Percentiles rank a stretch among this genome's conserved stretches.
Conservation (phyloP, 2,329 filamentous ascomycete genomes). For the Trichoderma pleuroti region DNA sequence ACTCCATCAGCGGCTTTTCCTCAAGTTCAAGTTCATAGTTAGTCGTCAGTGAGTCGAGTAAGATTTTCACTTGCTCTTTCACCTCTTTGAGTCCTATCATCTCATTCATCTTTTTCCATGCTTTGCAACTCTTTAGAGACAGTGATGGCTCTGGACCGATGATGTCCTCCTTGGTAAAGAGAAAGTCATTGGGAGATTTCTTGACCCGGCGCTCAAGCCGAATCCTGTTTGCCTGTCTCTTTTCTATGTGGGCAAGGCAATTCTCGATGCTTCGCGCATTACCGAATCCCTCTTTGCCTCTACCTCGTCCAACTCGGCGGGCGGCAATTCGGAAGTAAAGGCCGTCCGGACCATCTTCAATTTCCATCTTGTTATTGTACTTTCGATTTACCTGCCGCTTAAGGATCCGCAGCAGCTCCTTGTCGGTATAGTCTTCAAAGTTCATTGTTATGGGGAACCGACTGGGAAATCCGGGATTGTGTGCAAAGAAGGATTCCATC, state of each 20-base stretch:
- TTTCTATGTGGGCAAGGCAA: slow-evolving; percentile 47
- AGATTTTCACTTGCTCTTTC: slow-evolving; percentile 55
- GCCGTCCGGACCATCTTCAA: slow-evolving; percentile 56
- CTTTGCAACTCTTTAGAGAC: slow-evolving; percentile 47
- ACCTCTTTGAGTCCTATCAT: slow-evolving; percentile 60
- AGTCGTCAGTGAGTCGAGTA: slow-evolving; percentile 58
- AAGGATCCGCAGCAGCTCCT: slow-evolving; percentile 62
- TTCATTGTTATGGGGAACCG: slow-evolving; percentile 63
- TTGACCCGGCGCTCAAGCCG: slow-evolving; percentile 41
- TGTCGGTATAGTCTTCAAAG: slow-evolving; percentile 67
- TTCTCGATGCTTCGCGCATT: slow-evolving; percentile 71
- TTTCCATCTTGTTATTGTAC: slow-evolving; percentile 53
- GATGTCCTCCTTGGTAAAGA: slow-evolving; percentile 63
- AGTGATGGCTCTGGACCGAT: slow-evolving; percentile 64
- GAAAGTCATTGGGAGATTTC: slow-evolving; percentile 50
- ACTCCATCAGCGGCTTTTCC: slow-evolving; percentile 57
- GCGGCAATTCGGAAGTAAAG: slow-evolving; percentile 62
- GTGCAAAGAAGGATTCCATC: slow-evolving; percentile 73
- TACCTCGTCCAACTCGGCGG: slow-evolving; percentile 57
- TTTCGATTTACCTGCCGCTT: slow-evolving; percentile 50
- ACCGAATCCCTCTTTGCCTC: slow-evolving; percentile 65
- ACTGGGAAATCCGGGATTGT: slow-evolving; percentile 68
- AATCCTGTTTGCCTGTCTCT: slow-evolving; percentile 58
- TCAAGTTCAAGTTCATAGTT: slow-evolving; percentile 66
- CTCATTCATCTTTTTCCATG: slow-evolving; percentile 56